Base-by-base conservation (phyloP, 2,329 filamentous ascomycete species). In the Lasiodiplodia gonubiensis region DNA sequence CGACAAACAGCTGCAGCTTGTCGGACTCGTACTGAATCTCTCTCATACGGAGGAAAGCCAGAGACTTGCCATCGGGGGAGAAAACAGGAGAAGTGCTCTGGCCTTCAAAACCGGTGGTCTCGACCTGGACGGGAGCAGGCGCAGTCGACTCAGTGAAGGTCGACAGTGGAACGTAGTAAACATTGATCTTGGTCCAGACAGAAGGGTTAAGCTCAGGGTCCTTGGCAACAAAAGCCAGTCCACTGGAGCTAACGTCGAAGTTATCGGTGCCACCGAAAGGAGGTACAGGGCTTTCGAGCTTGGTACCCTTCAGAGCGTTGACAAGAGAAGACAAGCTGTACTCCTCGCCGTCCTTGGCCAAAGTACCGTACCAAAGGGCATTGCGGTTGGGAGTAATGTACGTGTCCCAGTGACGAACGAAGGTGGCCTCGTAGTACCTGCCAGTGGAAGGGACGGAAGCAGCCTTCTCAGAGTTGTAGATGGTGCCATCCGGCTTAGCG, bases 381-480 rank as follows among this genome's bases (percentile, higher is more conserved):
- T 89, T 90, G 69, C 86, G 88, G 73, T 92, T 89, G 54, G 89
- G 85, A 0, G 86, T 88, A 30, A 89, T 82, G 80, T 90, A 96
- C n/a, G 85, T 79, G 75, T 96, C 92, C 92, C 92, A 96, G 74
- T 96, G 92, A 16, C 92, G 87, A 33, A 92, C 91, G 73, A 92
- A 95, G 30, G 94, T 86, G 57, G 86, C 87, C 23, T 87, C 88
- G 77, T 95, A 95, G 25, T 93, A 85, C 72, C 86, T 89, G 33
- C 88, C 92, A 3, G 87, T 86, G 23, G 89, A 89, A 27, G 83
- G 79, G 2, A 86, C 82, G 74, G 89, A 87, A 70, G 86, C 80
- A 46, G 86, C 88, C 16, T 84, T 83, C 46, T 88, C 83, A 14
- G 87, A 83, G 75, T 91, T 91, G 79, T 89, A 89, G 30, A 95